Base-by-base conservation (phyloP, 2,329 filamentous ascomycete genomes). In the Aspergillus sp. region DNA sequence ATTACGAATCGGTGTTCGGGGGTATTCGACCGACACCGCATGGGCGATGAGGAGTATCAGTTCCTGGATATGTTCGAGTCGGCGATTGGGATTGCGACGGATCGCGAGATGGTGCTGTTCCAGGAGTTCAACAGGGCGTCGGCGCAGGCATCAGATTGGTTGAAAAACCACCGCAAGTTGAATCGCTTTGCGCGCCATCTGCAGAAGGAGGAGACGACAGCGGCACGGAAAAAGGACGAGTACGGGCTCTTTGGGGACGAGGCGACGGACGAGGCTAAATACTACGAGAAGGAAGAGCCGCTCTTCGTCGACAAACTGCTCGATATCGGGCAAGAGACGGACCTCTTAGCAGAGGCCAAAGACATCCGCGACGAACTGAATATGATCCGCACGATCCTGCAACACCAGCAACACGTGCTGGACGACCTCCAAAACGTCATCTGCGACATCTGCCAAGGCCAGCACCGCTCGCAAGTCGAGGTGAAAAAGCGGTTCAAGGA, bases 11-110 rank as follows among this genome's bases (percentile, higher is more conserved):
- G 80, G 38, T 80, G 81, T 60, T 77, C 73, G 5, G 79, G 78
- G 4, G 73, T 79, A 32, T 84, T 83, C 53, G 79, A 82, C 54
- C 72, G 78, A 5, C 76, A 80, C 49, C 72, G 74, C 3, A 67
- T 78, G 42, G 75, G 74, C 26, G 75, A 81, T 51, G 78, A 81
- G 47, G 72, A 80, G 29, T 81, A 79, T 43, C 78, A 82, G 49
- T 83, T 85, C 44, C 59, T 84, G 1, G 81, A 84, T 51, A 84
- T 84, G 77, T 85, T 85, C 50, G 80, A 83, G 52, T 74, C 73
- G 9, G 79, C 76, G 2, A 82, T 85, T 38, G 81, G 81, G 7
- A 64, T 63, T 29, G 63, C 63, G 2, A 77, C 74, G 26, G 74
- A 73, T 58, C 70, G 64, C 35, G 78, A 82, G 57, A 81, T 77